Evolutionary conservation across 2,329 filamentous ascomycete species (phyloP).

Genomic region (Fusarium sublunatum): DNA sequence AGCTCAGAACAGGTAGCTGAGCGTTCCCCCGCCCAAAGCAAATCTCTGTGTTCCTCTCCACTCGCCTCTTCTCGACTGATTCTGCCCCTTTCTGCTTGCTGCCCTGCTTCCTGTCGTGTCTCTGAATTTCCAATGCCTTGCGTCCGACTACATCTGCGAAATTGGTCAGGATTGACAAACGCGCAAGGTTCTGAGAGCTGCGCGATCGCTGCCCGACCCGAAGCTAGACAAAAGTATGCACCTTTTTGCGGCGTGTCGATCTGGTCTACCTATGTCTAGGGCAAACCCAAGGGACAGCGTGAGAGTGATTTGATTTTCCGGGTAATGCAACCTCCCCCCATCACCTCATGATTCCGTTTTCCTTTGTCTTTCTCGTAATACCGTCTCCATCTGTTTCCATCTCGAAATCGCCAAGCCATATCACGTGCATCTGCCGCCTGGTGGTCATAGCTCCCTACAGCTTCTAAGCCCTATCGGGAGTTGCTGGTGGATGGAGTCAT

Average conservation of each 20-base stretch:
- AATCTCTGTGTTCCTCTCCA: slow-evolving; percentile 43
- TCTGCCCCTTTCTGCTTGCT: slow-evolving; percentile 29
- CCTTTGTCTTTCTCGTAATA: slow-evolving; percentile 4
- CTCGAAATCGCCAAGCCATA: slow-evolving; percentile 33
- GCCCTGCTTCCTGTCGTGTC: slow-evolving; percentile 31
- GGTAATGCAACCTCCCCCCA: slow-evolving; percentile 14
- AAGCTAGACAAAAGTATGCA: slow-evolving; percentile 13
- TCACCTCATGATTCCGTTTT: slow-evolving; percentile 5
- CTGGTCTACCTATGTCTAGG: slow-evolving; percentile 16
- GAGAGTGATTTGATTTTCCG: slow-evolving; percentile 21
- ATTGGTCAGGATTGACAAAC: slow-evolving; percentile 13
- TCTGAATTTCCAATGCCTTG: slow-evolving; percentile 19
- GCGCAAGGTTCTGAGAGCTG: slow-evolving; percentile 24
- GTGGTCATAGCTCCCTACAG: slow-evolving; percentile 47
- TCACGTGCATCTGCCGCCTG: slow-evolving; percentile 38
- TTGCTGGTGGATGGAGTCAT: slow-evolving; percentile 22
- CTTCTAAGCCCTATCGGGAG: slow-evolving; percentile 45
- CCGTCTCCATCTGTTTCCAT: background rate
- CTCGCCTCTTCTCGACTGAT: slow-evolving; percentile 45
- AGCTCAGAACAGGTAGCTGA: slow-evolving; percentile 47
- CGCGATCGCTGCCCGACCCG: slow-evolving; percentile 41
- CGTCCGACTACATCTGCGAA: background rate
- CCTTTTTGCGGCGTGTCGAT: slow-evolving; percentile 35
- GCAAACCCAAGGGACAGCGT: slow-evolving; percentile 21
- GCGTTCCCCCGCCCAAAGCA: slow-evolving; percentile 47